These are phyloP conservation scores for Hibiscus syriacus DNA, from an alignment of 345 rosid genomes.

Conservation along the genomic window DNA sequence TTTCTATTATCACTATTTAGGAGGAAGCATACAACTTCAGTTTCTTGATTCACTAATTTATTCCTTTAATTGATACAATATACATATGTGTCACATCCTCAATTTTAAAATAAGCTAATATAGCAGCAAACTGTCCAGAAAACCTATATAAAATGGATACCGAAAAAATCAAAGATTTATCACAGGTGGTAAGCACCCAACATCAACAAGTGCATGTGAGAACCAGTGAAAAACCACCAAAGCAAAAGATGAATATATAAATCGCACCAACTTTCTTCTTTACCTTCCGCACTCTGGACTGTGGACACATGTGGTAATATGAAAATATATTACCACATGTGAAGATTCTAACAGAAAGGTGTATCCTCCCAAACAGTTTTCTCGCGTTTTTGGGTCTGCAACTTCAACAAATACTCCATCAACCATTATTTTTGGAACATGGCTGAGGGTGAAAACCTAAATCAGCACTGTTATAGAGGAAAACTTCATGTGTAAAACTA, in stretches of 20 bases:
- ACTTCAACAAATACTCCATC: conserved; percentile 60
- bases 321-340: conserved; percentile 39
- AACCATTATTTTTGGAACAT: conserved; percentile 46
- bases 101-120: neutral
- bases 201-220: neutral
- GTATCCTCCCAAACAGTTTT: conserved; percentile 60
- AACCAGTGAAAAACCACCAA: neutral
- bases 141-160: neutral
- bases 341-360: conserved; percentile 59
- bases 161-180: neutral
- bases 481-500: conserved; percentile 11
- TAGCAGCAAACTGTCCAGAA: neutral
- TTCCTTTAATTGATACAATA: neutral
- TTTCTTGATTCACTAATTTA: too few species aligned
- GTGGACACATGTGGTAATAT: neutral
- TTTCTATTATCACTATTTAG: neutral
- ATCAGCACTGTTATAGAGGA: neutral
- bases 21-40: neutral
- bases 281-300: neutral
- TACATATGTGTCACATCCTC: neutral
- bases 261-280: neutral
- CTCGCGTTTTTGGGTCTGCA: conserved; percentile 48
- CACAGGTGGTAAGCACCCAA: neutral
- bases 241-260: conserved; percentile 1
- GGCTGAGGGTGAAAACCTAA: conserved; percentile 26